Evolutionary conservation across 805 yeast genomes (phyloP).

Genomic region (Kazachstania viticola): DNA sequence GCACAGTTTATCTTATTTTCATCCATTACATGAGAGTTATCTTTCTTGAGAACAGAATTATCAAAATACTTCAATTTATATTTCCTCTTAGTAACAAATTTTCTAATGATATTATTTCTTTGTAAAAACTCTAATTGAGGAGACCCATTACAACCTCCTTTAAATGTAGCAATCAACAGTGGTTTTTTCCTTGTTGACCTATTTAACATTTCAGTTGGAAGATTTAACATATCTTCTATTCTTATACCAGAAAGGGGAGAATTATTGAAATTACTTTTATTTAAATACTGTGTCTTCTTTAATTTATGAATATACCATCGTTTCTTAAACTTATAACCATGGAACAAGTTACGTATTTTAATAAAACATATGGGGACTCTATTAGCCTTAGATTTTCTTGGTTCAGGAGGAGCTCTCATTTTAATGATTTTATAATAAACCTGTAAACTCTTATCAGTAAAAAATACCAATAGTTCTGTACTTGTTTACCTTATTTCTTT

Average conservation of each 20-base stretch:
- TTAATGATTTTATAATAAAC: too few species aligned
- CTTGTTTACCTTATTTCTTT: too few species aligned
- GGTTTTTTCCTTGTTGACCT: slow-evolving; percentile 16
- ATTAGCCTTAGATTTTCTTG: slow-evolving; percentile 18
- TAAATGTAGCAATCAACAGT: slow-evolving; percentile 20
- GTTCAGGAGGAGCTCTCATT: slow-evolving; percentile 27
- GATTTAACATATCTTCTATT: slow-evolving; percentile 18
- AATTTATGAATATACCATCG: slow-evolving; percentile 19
- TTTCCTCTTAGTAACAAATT: slow-evolving; percentile 17
- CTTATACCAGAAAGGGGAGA: slow-evolving; percentile 12
- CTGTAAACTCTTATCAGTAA: too few species aligned
- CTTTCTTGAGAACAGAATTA: background rate
- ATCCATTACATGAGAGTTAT: slow-evolving; percentile 1
- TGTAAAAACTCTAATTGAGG: slow-evolving; percentile 19
- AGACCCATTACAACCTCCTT: slow-evolving; percentile 18
- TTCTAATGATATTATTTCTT: slow-evolving; percentile 12
- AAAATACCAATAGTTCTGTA: too few species aligned
- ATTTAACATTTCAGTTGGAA: slow-evolving; percentile 12
- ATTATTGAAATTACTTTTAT: slow-evolving; percentile 1
- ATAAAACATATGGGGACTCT: slow-evolving; percentile 8
- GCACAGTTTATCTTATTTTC: slow-evolving; percentile 11
- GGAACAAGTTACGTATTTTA: slow-evolving; percentile 9
- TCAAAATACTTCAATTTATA: slow-evolving; percentile 16
- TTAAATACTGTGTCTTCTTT: slow-evolving; percentile 2
- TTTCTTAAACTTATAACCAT: slow-evolving; percentile 10